A percentile compares a stretch with the other conserved stretches of the same genome.
Conservation (phyloP, 257 asterid species). For the Jacaranda copaia region DNA sequence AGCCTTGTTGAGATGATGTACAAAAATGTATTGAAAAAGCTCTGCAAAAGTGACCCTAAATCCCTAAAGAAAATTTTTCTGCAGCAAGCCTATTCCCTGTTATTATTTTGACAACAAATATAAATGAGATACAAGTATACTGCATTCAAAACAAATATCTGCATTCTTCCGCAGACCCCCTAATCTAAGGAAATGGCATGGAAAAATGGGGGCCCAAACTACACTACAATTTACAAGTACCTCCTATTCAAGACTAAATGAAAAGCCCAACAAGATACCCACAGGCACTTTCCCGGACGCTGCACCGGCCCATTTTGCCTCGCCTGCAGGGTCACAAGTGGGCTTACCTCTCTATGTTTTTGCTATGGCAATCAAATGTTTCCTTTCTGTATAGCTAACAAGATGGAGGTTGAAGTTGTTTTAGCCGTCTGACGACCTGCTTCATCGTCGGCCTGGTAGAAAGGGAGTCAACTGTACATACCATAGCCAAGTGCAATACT, state of each 20-base stretch:
- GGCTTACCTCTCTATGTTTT: conserved; percentile 39
- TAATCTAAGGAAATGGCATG: conserved; percentile 46
- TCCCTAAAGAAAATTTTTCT: not conserved
- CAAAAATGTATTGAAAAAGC: no score
- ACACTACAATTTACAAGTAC: conserved; percentile 76
- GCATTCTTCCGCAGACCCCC: conserved; percentile 68
- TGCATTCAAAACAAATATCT: conserved; percentile 47
- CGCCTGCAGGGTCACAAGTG: not conserved
- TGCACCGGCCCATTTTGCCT: no score
- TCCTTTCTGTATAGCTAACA: conserved; percentile 50
- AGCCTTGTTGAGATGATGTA: no score
- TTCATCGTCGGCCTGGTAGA: conserved; percentile 89
- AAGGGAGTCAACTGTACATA: conserved; percentile 81
- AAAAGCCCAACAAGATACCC: conserved; percentile 33
- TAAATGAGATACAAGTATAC: conserved; percentile 49
- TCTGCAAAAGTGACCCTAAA: no score
- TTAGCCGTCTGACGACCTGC: conserved; percentile 85
- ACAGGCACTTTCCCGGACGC: conserved; percentile 30
- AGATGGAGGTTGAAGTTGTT: conserved; percentile 86
- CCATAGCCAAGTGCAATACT: conserved; percentile 77
- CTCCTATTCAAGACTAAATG: conserved; percentile 46
- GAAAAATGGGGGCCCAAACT: conserved; percentile 57
- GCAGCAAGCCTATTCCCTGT: conserved; percentile 22
- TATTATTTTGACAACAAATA: conserved; percentile 47
- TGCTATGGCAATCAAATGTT: conserved; percentile 36